Evolutionary conservation across 495 filamentous ascomycete genomes (phyloP).

Genomic region (Tetracladium setigerum): DNA sequence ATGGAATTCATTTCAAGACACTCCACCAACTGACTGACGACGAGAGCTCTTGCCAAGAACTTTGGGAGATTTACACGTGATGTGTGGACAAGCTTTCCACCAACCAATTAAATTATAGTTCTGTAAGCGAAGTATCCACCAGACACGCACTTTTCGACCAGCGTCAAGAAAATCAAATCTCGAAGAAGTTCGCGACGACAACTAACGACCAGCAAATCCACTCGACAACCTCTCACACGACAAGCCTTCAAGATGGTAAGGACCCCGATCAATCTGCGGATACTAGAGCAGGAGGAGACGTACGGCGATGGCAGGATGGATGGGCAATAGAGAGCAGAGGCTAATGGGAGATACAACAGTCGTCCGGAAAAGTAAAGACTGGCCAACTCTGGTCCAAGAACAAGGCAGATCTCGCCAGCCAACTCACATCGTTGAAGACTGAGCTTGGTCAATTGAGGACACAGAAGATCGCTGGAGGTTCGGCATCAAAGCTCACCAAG

Average conservation of each 20-base stretch:
- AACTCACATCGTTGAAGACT: conserved; percentile 86
- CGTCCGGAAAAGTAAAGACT: conserved; percentile 88
- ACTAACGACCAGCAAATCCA: conserved; percentile 20
- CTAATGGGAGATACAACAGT: conserved; percentile 43
- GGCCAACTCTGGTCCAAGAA: conserved; percentile 95
- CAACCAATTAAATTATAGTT: not conserved
- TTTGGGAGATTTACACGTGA: too few relatives aligned
- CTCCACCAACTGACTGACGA: too few relatives aligned
- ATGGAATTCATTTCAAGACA: too few relatives aligned
- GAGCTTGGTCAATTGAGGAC: conserved; percentile 90
- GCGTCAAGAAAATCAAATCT: conserved; percentile 19
- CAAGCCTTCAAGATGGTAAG: conserved; percentile 42
- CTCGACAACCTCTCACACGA: conserved; percentile 24
- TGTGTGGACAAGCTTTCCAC: too few relatives aligned
- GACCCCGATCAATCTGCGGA: conserved; percentile 4
- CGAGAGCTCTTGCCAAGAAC: too few relatives aligned
- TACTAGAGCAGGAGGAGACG: not conserved
- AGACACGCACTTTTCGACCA: conserved; percentile 23
- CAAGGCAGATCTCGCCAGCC: conserved; percentile 94
- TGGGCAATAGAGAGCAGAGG: conserved; percentile 2
- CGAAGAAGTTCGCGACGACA: conserved; percentile 21
- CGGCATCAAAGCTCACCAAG: conserved; percentile 88
- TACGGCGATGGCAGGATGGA: too few relatives aligned
- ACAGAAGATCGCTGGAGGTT: conserved; percentile 93
- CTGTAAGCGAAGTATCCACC: conserved; percentile 19